A percentile compares a stretch with the other conserved stretches of the same genome.
These are phyloP conservation scores for Parmales sp. DNA, from an alignment of 108 stramenopile genomes.

Conservation along the genomic window DNA sequence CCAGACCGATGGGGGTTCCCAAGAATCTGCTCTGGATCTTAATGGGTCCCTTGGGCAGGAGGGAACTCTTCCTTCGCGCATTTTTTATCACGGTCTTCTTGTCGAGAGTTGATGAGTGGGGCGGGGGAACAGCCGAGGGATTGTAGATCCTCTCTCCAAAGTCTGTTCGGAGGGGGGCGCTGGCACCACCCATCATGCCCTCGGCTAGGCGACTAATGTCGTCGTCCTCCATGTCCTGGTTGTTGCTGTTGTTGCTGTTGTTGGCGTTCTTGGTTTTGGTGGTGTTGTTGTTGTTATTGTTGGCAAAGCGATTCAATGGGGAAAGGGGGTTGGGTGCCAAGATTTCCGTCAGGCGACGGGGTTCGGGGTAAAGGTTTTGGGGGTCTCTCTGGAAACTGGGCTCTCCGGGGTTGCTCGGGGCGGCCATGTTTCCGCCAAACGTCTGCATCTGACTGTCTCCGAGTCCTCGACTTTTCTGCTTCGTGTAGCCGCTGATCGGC, in stretches of 20 bases:
- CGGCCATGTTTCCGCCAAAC: too few species aligned
- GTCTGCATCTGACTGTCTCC: background rate
- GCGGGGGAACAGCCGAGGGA: background rate
- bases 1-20: background rate
- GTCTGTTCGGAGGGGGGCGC: background rate
- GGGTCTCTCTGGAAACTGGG: background rate
- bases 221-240: too few species aligned
- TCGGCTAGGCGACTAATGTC: too few species aligned
- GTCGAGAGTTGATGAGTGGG: background rate
- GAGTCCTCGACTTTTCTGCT: background rate
- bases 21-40: background rate
- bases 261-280: too few species aligned
- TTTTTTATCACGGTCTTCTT: background rate
- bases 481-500: constrained; percentile 6
- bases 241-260: too few species aligned
- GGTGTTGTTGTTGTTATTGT: too few species aligned
- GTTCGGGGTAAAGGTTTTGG: constrained; percentile 1
- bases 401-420: background rate
- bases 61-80: background rate
- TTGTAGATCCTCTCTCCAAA: background rate
- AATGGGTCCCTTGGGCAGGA: background rate
- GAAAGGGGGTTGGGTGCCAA: background rate
- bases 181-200: too few species aligned
- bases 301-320: too few species aligned
- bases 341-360: background rate